Evolutionary conservation across 768 basidiomycete genomes (phyloP).

Genomic region (Xerocomellus intermedius): DNA sequence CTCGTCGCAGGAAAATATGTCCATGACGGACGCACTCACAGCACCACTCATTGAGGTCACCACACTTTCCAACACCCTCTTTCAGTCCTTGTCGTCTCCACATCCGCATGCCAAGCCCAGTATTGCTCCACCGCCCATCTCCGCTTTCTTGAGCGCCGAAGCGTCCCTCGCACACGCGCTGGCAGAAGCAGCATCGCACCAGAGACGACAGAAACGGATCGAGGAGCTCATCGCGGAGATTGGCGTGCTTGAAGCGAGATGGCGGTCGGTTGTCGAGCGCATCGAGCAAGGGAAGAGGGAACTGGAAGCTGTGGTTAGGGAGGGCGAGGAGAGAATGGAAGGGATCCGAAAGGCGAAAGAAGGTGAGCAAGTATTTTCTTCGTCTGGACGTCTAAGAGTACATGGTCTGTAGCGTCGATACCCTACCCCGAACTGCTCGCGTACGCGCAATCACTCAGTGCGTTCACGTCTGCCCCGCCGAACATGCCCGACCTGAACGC

Average conservation of each 20-base stretch:
- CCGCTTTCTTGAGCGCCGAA: conserved; percentile 62
- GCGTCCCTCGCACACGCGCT: conserved; percentile 63
- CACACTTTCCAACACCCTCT: conserved; percentile 62
- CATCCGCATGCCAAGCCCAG: conserved; percentile 36
- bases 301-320: conserved; percentile 65
- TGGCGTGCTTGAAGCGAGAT: conserved; percentile 58
- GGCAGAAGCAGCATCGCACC: conserved; percentile 65
- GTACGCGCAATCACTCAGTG: conserved; percentile 81
- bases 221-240: conserved; percentile 73
- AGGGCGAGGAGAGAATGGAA: conserved; percentile 70
- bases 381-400: not conserved
- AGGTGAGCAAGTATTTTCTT: conserved; percentile 43
- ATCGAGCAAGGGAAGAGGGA: conserved; percentile 67
- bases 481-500: conserved; percentile 76
- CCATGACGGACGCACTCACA: conserved; percentile 62
- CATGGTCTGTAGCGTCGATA: conserved; percentile 54
- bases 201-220: conserved; percentile 72
- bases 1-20: conserved; percentile 14
- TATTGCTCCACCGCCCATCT: conserved; percentile 44
- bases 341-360: conserved; percentile 71
- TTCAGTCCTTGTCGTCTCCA: conserved; percentile 68
- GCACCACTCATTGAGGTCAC: conserved; percentile 62
- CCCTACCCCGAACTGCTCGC: conserved; percentile 81
- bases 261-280: conserved; percentile 66
- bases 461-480: conserved; percentile 86